Conservation (phyloP, 2,329 filamentous ascomycete genomes). For the Fusarium luffae region DNA sequence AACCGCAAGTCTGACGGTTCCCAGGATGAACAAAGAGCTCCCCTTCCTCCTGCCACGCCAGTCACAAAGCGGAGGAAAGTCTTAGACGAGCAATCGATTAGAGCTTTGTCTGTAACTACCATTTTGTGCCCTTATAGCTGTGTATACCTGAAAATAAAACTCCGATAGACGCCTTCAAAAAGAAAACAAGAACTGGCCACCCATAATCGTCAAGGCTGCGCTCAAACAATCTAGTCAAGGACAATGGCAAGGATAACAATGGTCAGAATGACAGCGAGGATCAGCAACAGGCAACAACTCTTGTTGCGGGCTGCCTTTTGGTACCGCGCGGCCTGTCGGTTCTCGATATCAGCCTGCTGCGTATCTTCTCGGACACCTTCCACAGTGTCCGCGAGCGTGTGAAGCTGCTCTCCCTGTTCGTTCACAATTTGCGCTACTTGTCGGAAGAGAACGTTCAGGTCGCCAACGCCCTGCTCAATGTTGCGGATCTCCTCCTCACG, state of each 20-base stretch:
- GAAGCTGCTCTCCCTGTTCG: constrained; percentile 90
- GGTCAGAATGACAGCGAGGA: constrained; percentile 87
- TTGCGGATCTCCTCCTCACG: constrained; percentile 97
- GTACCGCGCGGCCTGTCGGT: constrained; percentile 86
- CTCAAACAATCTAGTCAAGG: constrained; percentile 65
- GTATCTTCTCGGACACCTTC: constrained; percentile 85
- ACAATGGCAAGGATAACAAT: constrained; percentile 90
- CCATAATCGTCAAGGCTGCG: constrained; percentile 25
- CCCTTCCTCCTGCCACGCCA: constrained; percentile 39
- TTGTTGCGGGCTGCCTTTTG: constrained; percentile 97
- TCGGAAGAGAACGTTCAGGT: constrained; percentile 95
- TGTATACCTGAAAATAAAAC: constrained; percentile 41
- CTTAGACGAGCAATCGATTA: constrained; percentile 26
- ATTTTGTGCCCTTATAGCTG: constrained; percentile 32
- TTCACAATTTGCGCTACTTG: constrained; percentile 98
- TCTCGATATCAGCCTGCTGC: constrained; percentile 84
- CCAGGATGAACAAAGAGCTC: constrained; percentile 15
- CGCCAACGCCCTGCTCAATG: constrained; percentile 95
- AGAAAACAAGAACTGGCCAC: constrained; percentile 29
- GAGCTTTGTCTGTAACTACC: constrained; percentile 36
- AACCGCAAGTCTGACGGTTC: constrained; percentile 26
- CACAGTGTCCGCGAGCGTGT: constrained; percentile 89
- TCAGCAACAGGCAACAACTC: constrained; percentile 89
- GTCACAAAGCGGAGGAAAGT: background rate
- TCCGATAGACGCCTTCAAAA: constrained; percentile 41